phyloP scores from a whole-genome alignment of 371 early-diverging fungal species.

The Apophysomyces sp. region DNA sequence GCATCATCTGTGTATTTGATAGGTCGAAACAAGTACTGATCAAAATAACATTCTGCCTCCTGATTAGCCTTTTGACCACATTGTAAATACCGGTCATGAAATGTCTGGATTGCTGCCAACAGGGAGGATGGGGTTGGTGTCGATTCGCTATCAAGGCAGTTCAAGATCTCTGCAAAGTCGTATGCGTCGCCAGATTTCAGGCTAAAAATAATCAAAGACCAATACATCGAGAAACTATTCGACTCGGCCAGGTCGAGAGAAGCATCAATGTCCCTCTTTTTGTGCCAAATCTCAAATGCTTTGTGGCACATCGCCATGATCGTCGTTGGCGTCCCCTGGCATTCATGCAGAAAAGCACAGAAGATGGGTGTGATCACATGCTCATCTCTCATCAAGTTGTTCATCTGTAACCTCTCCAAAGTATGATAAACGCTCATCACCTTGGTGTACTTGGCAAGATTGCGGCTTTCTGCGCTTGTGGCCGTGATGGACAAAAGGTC shows the following conservation, averaged over 20 bases:
- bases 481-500: constrained; percentile 32
- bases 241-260: neutral
- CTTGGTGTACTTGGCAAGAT: constrained; percentile 26
- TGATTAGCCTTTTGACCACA: neutral
- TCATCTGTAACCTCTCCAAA: constrained; percentile 17
- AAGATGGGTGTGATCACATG: constrained; percentile 34
- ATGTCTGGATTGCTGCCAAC: constrained; percentile 30
- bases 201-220: constrained; percentile 31
- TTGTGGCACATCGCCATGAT: constrained; percentile 22
- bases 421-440: constrained; percentile 28
- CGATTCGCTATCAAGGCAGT: neutral
- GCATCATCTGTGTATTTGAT: constrained; percentile 24
- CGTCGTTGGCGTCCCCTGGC: constrained; percentile 16
- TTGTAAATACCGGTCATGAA: constrained; percentile 28
- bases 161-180: constrained; percentile 18
- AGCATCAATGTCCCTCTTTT: constrained; percentile 13
- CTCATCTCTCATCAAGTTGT: constrained; percentile 28
- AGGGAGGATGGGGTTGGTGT: constrained; percentile 22
- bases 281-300: constrained; percentile 29
- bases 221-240: constrained; percentile 17
- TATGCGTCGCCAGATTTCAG: constrained; percentile 22
- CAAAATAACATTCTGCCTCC: constrained; percentile 28
- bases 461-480: constrained; percentile 26
- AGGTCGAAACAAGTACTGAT: constrained; percentile 26
- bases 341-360: constrained; percentile 30